Conservation (phyloP, 192 early-diverging fungal genomes). For the Rhizophagus sp. region DNA sequence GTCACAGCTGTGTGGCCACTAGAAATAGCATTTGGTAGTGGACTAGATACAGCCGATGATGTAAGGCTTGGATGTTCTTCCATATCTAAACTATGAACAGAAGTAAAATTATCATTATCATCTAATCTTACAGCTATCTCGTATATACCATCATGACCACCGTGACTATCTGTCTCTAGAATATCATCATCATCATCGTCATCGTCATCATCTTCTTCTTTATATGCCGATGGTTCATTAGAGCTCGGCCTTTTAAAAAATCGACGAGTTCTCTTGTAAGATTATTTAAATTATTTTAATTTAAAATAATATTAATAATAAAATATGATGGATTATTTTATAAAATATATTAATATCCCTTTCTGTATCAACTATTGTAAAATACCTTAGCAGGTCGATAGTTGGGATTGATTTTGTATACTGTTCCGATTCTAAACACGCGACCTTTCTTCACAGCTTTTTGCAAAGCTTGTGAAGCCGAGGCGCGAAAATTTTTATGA, state of each 20-base stretch:
- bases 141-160: background rate
- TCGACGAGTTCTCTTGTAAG: background rate
- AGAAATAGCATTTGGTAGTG: background rate
- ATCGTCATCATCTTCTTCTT: background rate
- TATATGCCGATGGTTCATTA: background rate
- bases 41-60: background rate
- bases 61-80: constrained; percentile 6
- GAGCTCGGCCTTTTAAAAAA: background rate
- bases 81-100: background rate
- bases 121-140: background rate
- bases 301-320: background rate
- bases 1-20: background rate
- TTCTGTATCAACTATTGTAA: background rate
- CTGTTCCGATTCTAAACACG: constrained; percentile 42
- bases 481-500: constrained; percentile 45
- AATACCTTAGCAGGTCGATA: constrained; percentile 46
- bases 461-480: constrained; percentile 49
- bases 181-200: background rate
- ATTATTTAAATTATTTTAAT: background rate
- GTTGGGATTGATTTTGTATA: constrained; percentile 49
- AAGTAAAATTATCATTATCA: background rate
- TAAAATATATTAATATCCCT: background rate
- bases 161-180: background rate
- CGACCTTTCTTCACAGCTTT: constrained; percentile 53
- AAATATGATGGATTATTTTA: background rate